These are phyloP conservation scores for Closterium sp. DNA, from an alignment of 139 green algal species.

Conservation along the genomic window DNA sequence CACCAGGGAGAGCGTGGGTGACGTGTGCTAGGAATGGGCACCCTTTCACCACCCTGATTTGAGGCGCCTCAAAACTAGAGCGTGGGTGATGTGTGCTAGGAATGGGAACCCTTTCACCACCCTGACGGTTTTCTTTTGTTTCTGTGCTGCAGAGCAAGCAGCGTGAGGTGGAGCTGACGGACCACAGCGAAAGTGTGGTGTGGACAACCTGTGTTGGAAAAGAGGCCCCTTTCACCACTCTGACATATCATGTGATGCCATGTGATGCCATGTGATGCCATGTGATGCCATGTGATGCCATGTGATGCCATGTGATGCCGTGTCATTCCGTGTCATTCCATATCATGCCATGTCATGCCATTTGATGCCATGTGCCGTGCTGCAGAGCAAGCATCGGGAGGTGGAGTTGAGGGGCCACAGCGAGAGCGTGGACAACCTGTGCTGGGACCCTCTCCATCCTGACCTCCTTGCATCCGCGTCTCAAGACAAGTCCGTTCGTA, in stretches of 20 bases:
- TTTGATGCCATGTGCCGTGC: too few species aligned
- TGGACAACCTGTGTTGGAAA: slow-evolving; percentile 39
- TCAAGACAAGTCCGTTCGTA: slow-evolving; percentile 65
- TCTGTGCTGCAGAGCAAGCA: slow-evolving; percentile 10
- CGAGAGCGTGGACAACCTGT: slow-evolving; percentile 36
- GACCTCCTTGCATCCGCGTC: slow-evolving; percentile 67
- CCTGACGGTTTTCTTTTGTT: too few species aligned
- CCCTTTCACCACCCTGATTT: too few species aligned
- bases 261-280: too few species aligned
- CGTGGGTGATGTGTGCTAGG: too few species aligned
- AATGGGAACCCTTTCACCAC: too few species aligned
- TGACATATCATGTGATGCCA: not conserved
- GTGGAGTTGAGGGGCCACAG: slow-evolving; percentile 45
- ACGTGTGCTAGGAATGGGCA: slow-evolving; percentile 20
- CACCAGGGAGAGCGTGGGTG: slow-evolving; percentile 31
- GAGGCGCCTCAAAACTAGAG: too few species aligned
- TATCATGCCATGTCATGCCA: too few species aligned
- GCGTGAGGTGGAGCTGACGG: slow-evolving; percentile 37
- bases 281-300: too few species aligned
- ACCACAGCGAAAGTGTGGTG: slow-evolving; percentile 20
- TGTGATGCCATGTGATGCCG: too few species aligned
- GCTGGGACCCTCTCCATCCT: slow-evolving; percentile 35
- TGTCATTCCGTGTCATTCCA: too few species aligned
- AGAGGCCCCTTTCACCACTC: too few species aligned
- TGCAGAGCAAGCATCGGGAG: slow-evolving; percentile 30